Conservation (phyloP, 2,329 filamentous ascomycete genomes). For the Penicillium sp. region DNA sequence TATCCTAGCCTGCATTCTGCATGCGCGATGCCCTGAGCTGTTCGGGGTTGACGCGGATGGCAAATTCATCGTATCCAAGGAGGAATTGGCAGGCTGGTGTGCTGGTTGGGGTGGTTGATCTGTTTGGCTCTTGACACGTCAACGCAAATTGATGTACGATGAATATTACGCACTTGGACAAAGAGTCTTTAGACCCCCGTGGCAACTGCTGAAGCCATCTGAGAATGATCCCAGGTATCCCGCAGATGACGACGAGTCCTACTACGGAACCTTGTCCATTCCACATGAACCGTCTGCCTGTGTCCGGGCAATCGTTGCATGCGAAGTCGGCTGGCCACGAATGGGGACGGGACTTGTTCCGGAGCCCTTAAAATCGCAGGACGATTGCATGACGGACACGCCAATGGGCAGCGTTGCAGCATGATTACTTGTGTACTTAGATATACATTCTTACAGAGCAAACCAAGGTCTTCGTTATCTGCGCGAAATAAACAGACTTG, state of each 20-base stretch:
- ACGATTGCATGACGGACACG: neutral
- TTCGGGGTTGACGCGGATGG: conserved; percentile 52
- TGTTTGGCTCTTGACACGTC: neutral
- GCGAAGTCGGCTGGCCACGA: neutral
- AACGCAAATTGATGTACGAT: neutral
- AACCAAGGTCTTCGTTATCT: neutral
- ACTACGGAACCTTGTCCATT: neutral
- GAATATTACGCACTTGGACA: neutral
- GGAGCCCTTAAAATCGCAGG: neutral
- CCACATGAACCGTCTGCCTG: neutral
- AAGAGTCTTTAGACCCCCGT: neutral
- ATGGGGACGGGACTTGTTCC: neutral
- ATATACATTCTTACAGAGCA: neutral
- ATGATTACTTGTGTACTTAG: neutral
- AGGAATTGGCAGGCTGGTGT: conserved; percentile 66
- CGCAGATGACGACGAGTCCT: neutral
- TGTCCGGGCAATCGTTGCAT: neutral
- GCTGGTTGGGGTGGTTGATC: conserved; percentile 38
- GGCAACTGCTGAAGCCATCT: neutral
- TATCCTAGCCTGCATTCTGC: conserved; percentile 71
- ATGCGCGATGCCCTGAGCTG: conserved; percentile 53
- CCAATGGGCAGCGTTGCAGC: neutral
- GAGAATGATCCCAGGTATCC: neutral
- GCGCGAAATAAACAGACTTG: neutral
- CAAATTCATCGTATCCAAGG: conserved; percentile 44